phyloP scores from a whole-genome alignment of 164 flowering plant species.

The Santalum album region DNA sequence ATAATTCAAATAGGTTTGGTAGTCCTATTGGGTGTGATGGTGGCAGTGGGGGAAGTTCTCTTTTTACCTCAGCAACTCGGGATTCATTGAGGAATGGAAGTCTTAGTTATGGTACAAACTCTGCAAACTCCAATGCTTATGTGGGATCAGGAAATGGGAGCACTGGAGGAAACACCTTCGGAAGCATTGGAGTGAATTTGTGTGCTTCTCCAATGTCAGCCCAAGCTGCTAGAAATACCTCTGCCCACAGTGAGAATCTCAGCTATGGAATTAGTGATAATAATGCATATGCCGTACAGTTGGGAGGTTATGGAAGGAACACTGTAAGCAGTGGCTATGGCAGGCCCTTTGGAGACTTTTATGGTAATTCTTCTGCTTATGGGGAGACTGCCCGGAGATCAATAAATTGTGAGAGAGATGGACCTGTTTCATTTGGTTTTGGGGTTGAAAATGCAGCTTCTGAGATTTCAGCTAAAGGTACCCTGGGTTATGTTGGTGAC shows the following conservation, averaged over 20 bases:
- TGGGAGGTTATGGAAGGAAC: conserved; percentile 29
- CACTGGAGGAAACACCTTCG: conserved; percentile 31
- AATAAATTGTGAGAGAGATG: conserved; percentile 26
- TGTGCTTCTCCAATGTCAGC: conserved; percentile 20
- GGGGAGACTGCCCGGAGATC: conserved; percentile 34
- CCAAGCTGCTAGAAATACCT: conserved; percentile 24
- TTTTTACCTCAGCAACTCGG: conserved; percentile 19
- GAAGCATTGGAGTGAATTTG: conserved; percentile 30
- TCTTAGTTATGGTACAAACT: conserved; percentile 14
- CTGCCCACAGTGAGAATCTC: too few relatives aligned
- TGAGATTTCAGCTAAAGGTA: conserved; percentile 34
- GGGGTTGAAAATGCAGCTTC: conserved; percentile 45
- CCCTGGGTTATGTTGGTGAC: conserved; percentile 42
- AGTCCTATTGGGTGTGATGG: conserved; percentile 37
- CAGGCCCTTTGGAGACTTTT: conserved; percentile 26
- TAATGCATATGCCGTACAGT: conserved; percentile 22
- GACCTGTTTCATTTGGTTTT: conserved; percentile 31
- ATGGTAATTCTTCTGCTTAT: too few relatives aligned
- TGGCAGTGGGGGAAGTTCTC: conserved; percentile 20
- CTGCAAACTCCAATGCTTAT: conserved; percentile 19
- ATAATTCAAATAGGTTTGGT: conserved; percentile 37
- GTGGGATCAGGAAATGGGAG: conserved; percentile 27
- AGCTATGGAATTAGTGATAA: too few relatives aligned
- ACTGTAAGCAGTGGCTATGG: conserved; percentile 24
- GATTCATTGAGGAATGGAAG: conserved; percentile 35